phyloP scores from a whole-genome alignment of 2,329 filamentous ascomycete genomes.

The Colletotrichum sp. region DNA sequence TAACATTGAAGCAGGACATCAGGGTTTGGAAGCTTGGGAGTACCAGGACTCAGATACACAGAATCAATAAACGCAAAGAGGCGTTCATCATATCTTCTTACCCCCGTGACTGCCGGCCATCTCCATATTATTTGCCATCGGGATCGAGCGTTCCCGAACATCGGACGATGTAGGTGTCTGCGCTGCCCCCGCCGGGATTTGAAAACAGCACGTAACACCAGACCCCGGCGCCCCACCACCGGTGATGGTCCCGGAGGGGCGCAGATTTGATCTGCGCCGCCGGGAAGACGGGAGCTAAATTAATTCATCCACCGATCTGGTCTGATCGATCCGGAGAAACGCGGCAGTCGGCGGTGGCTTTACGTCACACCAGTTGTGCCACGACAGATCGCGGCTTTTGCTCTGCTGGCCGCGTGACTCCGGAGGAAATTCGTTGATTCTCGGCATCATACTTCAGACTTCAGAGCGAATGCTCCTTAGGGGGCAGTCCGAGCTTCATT shows the following conservation, averaged over 20 bases:
- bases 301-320: background rate
- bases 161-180: constrained; percentile 9
- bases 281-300: constrained; percentile 10
- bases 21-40: background rate
- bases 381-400: constrained; percentile 16
- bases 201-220: constrained; percentile 1
- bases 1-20: background rate
- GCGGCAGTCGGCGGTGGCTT: background rate
- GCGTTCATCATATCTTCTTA: background rate
- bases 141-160: background rate
- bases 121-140: background rate
- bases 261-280: background rate
- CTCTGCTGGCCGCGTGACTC: background rate
- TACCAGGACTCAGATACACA: background rate
- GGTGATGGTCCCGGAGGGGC: background rate
- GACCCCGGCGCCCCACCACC: constrained; percentile 11
- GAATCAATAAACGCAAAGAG: background rate
- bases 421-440: constrained; percentile 3
- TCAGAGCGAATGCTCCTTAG: background rate
- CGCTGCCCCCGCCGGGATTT: background rate
- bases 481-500: background rate
- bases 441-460: background rate
- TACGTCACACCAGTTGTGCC: constrained; percentile 1
- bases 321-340: background rate
- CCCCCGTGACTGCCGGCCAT: background rate